Evolutionary conservation across 192 early-diverging fungal genomes (phyloP), one percentile per base, ranked within the genome.

Genomic region (Coemansia sp.): DNA sequence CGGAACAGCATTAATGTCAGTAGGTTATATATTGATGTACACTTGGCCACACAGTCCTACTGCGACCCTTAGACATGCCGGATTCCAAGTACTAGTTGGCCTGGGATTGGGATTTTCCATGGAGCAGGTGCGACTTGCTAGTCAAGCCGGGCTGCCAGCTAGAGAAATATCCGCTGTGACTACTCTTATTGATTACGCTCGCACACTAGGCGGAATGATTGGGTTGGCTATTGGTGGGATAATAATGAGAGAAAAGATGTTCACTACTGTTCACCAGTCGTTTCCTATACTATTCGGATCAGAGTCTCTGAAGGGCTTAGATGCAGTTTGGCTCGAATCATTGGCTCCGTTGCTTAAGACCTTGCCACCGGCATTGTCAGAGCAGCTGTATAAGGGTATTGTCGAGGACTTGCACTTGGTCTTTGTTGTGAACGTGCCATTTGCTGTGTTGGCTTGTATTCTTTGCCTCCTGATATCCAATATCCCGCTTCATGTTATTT

Each of bases 121-220:
- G 78, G 78, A 86, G 71, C 77, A 83, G 46, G 74, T 81, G 12
- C 62, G 87, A 5, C 55, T 83, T 44, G 68, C 81, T 2, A 68
- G 66, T 9, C 85, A 86, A 55, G 72, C 78, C 0, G 80, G 79
- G 29, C 40, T 83, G 47, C 69, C 70, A 3, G 66, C 61, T 7
- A 60, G 75, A 70, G 71, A 83, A 47, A 67, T 86, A n/a, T 79
- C 85, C 2, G 77, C 78, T 0, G 85, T 79, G 5, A 87, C 85
- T 6, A 78, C 85, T 29, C 44, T 84, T 18, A 62, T 84, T 57
- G 80, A 79, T 60, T 87, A 82, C 66, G 68, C 74, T 34, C 81
- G 82, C 61, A 79, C 77, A 13, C 71, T 84, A 2, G 85, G 85
- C 33, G 85, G 82, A 7, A 80, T 84, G 76, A 68, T 87, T 15